Percentiles rank a stretch among this genome's conserved stretches.
Conservation (phyloP, 1,284 basidiomycete genomes). For the Heterobasidion irregulare region DNA sequence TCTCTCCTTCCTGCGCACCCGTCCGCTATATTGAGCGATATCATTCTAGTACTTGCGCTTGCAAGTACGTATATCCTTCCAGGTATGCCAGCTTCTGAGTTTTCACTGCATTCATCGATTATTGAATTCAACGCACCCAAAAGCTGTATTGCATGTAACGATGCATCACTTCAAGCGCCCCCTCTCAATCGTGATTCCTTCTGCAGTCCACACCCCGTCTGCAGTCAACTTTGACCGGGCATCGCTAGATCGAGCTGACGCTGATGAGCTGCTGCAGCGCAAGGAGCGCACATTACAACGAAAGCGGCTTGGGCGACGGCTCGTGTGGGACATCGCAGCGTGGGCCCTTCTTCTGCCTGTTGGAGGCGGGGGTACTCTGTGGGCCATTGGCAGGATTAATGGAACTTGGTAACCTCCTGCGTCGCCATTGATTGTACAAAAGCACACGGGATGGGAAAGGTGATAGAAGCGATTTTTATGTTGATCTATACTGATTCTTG, state of each 20-base stretch:
- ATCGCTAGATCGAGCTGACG: conserved; percentile 16
- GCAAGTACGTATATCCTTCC: conserved; percentile 53
- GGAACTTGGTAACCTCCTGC: conserved; percentile 27
- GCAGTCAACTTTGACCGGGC: conserved; percentile 17
- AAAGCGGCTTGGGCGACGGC: conserved; percentile 48
- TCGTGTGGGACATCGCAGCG: conserved; percentile 66
- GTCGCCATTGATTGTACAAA: background rate
- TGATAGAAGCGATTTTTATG: too few relatives aligned
- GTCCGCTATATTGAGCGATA: conserved; percentile 33
- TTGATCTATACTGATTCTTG: background rate
- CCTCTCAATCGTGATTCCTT: conserved; percentile 57
- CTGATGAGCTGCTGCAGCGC: conserved; percentile 60
- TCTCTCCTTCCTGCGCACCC: conserved; percentile 30
- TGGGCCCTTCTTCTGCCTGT: conserved; percentile 55
- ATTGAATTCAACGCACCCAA: background rate
- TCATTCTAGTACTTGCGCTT: conserved; percentile 39
- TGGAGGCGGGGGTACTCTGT: conserved; percentile 41
- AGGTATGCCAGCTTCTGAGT: conserved; percentile 24
- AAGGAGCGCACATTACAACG: conserved; percentile 70
- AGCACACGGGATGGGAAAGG: background rate
- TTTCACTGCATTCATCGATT: background rate
- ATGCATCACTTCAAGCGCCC: conserved; percentile 65
- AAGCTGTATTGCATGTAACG: conserved; percentile 55
- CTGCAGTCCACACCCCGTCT: conserved; percentile 25
- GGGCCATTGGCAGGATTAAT: conserved; percentile 39